These are phyloP conservation scores for Neopestalotiopsis clavispora DNA, from an alignment of 2,329 filamentous ascomycete genomes.

Conservation along the genomic window DNA sequence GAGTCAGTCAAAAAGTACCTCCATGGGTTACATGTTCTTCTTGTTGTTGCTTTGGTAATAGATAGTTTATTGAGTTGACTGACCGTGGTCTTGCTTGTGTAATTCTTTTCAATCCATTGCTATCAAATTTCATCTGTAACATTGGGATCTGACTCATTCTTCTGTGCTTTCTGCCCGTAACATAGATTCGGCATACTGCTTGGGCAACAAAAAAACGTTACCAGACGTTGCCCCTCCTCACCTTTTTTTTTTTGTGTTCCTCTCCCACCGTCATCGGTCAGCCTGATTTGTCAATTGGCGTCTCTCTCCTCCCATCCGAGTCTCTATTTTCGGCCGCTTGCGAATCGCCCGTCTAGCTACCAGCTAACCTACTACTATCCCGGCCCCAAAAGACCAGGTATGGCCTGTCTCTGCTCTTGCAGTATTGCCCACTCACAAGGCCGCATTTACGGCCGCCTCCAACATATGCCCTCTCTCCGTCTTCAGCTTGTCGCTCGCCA, in stretches of 20 bases:
- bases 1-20: background rate
- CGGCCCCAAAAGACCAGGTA: conserved; percentile 26
- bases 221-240: conserved; percentile 19
- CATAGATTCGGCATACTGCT: background rate
- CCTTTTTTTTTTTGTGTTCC: conserved; percentile 22
- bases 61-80: too few species aligned
- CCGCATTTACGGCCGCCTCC: conserved; percentile 3
- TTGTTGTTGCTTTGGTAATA: too few species aligned
- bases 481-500: background rate
- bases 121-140: too few species aligned
- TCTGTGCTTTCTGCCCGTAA: too few species aligned
- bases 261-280: conserved; percentile 22
- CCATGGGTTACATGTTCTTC: background rate
- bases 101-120: too few species aligned
- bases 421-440: conserved; percentile 16
- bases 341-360: conserved; percentile 34
- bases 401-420: conserved; percentile 18
- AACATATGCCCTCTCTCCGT: conserved; percentile 2
- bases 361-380: background rate
- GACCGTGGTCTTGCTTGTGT: too few species aligned
- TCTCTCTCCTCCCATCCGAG: conserved; percentile 22
- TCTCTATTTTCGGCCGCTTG: conserved; percentile 20
- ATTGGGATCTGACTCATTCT: too few species aligned
- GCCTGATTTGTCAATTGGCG: conserved; percentile 32
- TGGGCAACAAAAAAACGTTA: background rate